These are phyloP conservation scores for Buddleja alternifolia DNA, from an alignment of 257 asterid genomes.

Conservation along the genomic window DNA sequence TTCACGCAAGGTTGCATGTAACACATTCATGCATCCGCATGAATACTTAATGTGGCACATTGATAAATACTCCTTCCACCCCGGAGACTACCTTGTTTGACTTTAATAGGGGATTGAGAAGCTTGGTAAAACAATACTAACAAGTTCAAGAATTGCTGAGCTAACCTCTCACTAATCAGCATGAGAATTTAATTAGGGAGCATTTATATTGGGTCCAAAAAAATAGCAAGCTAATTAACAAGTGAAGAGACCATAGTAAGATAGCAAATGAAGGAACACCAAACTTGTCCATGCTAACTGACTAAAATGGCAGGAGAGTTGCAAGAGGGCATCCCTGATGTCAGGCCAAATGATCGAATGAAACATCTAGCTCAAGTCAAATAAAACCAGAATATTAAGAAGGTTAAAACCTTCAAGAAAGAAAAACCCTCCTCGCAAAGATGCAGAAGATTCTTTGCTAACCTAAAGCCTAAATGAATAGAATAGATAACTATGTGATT, in stretches of 20 bases:
- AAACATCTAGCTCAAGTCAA: too few species aligned
- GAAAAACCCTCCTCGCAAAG: too few species aligned
- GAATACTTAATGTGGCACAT: not conserved
- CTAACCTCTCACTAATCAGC: not conserved
- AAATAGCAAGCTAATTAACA: too few species aligned
- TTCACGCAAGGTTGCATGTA: constrained; percentile 1
- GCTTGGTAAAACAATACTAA: not conserved
- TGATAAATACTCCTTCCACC: not conserved
- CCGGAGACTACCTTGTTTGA: too few species aligned
- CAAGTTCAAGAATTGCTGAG: not conserved
- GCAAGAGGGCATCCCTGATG: too few species aligned
- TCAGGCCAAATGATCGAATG: too few species aligned
- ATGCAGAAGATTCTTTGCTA: too few species aligned
- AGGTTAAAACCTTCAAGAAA: too few species aligned
- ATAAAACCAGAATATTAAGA: too few species aligned
- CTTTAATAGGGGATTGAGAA: not conserved
- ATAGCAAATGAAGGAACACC: not conserved
- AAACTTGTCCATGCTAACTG: not conserved
- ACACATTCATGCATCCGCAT: not conserved
- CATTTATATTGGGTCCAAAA: not conserved
- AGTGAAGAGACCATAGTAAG: not conserved
- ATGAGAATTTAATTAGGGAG: not conserved
- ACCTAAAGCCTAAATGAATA: too few species aligned
- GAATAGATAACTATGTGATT: too few species aligned
- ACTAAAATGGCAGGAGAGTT: too few species aligned